Evolutionary conservation across 2,329 filamentous ascomycete species (phyloP), one percentile per base, ranked within the genome.

Genomic region (Colletotrichum sp.): DNA sequence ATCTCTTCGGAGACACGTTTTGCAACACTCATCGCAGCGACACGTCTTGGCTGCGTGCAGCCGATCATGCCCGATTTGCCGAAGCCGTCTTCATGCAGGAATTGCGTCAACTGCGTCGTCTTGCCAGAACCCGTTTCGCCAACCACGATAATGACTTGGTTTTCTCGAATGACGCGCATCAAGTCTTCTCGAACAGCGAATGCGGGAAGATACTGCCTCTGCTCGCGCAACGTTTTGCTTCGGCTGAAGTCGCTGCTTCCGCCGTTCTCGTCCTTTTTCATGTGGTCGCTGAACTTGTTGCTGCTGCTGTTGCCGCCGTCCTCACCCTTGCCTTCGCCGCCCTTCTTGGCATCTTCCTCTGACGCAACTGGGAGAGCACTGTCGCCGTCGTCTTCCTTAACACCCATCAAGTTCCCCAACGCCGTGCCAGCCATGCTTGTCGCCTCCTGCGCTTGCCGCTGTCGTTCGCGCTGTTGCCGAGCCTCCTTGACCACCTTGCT

Each of bases 1-100:
- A 99, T 99, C 86, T 99, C 97, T 86, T 99, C 97, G 74, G 95
- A 95, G 52, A 99, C 97, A 88, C 97, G 96, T 84, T 99, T 99
- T 3, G 97, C 97, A 32, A 99, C 97, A 86, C 96, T 98, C 97
- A 99, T 99, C 26, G 97, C 97, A 28, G 97, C 97, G 38, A 99
- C 98, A 89, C 97, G 94, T 80, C 97, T 92, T 68, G 97, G 97
- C 80, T 99, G 97, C 2, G 97, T 99, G 82, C 97, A 99, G 6
- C 96, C 96, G 80, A 99, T 99, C 90, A 98, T 93, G 65, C 97
- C 97, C 36, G 90, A 87, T 71, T 94, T 94, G 16, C 93, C 95
- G 83, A 98, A 99, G 1, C 98, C 98, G 80, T 99, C 97, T 84
- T 99, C 97, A 82, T 98, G 93, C 12, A 99, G 88, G 79, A 99